Evolutionary conservation across 2,329 filamentous ascomycete genomes (phyloP), one percentile per base, ranked within the genome.

Genomic region (Ilyonectria mors-panacis): DNA sequence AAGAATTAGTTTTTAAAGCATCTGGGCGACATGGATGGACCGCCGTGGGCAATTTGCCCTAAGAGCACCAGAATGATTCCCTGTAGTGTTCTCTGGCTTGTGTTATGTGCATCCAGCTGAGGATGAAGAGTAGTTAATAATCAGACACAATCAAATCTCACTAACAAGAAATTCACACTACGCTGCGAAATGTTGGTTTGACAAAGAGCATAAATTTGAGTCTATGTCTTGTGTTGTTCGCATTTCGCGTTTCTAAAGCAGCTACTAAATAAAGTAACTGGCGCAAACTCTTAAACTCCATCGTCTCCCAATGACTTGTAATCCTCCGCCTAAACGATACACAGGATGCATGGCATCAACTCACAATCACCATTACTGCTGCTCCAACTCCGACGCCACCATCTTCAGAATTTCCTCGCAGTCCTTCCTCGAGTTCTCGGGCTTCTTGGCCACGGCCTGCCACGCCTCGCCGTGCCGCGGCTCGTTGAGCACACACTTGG

Each of bases 401-500:
- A 94, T 80, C 83, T 93, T 93, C 75, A 99, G 79, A 17, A 98
- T 87, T 79, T 97, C 94, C 81, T 97, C 95, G 0, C 89, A 88
- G 12, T 86, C 85, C 84, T 92, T 92, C 61, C 88, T 84, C 26
- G 92, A 93, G 80, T 97, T 97, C 80, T 86, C 88, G 1, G 95
- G 95, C 75, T 95, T 90, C 86, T 99, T 99, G 19, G 92, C 90
- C 4, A 98, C 86, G 9, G 85, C 83, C 83, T 97, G 94, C 96
- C 96, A 99, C 28, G 92, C 84, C 85, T 99, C 96, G 15, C 96
- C 96, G 80, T 99, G 94, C 75, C 91, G 91, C 4, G 97, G 97
- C 80, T 98, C 96, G 64, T 91, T 95, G 55, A 92, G 83, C 35
- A 93, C 86, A 74, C 93, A 95, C 83, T 97, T 97, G 64, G 85